Base-by-base conservation (phyloP, 2,329 filamentous ascomycete species). In the Fusarium marasasianum region DNA sequence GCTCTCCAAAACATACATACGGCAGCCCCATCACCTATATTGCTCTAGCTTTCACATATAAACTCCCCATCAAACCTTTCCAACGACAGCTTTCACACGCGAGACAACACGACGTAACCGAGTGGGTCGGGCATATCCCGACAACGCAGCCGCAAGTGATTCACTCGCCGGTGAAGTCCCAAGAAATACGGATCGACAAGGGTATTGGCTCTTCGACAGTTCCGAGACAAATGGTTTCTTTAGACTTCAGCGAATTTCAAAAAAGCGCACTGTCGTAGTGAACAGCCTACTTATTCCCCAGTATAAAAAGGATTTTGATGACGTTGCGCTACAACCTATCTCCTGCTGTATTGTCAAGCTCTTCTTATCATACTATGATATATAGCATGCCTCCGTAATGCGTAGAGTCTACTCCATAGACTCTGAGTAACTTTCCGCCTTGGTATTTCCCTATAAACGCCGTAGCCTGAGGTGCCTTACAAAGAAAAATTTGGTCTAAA, bases 371-470 rank as follows among this genome's bases (percentile, higher is more conserved):
- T 75, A 69, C 63, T 53, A 26, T 72, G 55, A 47, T 57, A 37
- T 40, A 68, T 56, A 68, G n/a, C 38, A 48, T 44, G 47, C 59
- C 38, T 43, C 48, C n/a, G 63, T 59, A 40, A 50, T 68, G 37
- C 38, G 38, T 56, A n/a, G 57, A 56, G 37, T 33, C 67, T 48
- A 40, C 50, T 37, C 44, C 63, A 54, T 38, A 41, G 48, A 45
- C 72, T 64, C 63, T 72, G 61, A 73, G 66, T 78, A 69, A 75
- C 58, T 69, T 76, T 74, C 72, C 67, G 61, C 75, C 77, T 73
- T 79, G 77, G 78, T 81, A 80, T 80, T 79, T 70, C 73, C 76
- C 69, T 73, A 51, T 59, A 72, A 81, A 80, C 79, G 78, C 80
- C 80, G 66, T 79, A 73, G 70, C 76, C 77, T 73, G 66, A 75